Evolutionary conservation across 2,329 filamentous ascomycete species (phyloP).

Genomic region (Leptodontidium sp.): DNA sequence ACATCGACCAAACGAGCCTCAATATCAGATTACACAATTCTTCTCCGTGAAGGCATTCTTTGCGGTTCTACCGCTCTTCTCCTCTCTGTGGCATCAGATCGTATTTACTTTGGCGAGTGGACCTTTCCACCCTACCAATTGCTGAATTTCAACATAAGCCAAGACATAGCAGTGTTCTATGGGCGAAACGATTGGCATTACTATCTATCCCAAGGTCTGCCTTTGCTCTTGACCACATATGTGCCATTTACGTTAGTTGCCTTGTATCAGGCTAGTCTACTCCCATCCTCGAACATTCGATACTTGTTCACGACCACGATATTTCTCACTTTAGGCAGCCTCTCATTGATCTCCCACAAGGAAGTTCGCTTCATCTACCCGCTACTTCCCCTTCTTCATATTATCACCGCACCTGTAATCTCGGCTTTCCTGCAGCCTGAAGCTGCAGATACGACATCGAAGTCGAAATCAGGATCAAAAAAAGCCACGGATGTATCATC

Average conservation of each 20-base stretch:
- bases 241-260: constrained; percentile 78
- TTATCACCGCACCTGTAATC: constrained; percentile 76
- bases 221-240: constrained; percentile 83
- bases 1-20: constrained; percentile 49
- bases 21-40: constrained; percentile 52
- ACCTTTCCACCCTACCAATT: constrained; percentile 89
- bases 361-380: constrained; percentile 98
- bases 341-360: constrained; percentile 90
- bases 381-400: constrained; percentile 83
- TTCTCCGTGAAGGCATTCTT: constrained; percentile 69
- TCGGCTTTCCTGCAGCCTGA: constrained; percentile 65
- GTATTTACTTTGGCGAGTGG: constrained; percentile 83
- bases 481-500: constrained; percentile 34
- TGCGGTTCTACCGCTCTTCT: constrained; percentile 71
- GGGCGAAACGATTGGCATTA: constrained; percentile 91
- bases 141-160: constrained; percentile 88
- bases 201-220: constrained; percentile 89
- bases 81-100: constrained; percentile 73
- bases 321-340: constrained; percentile 63
- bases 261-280: constrained; percentile 56
- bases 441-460: constrained; percentile 40
- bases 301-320: constrained; percentile 58
- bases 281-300: constrained; percentile 51
- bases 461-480: background rate
- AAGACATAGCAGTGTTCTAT: constrained; percentile 91